Evolutionary conservation across 2,329 filamentous ascomycete genomes (phyloP), one percentile per base, ranked within the genome.

Genomic region (Grosmannia serpens): DNA sequence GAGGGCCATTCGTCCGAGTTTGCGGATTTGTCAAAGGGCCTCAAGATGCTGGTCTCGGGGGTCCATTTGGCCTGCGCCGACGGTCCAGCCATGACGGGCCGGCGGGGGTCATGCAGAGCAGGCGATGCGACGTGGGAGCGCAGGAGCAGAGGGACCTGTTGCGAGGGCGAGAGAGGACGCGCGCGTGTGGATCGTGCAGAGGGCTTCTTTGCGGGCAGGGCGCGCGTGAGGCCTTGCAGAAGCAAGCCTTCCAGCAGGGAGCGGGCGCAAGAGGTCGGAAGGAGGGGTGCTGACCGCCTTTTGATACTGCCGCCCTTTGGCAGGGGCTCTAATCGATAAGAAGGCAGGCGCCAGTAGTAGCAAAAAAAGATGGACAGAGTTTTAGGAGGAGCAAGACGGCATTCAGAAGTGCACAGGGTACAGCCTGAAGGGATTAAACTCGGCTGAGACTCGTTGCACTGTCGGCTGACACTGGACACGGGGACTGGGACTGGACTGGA

Each of bases 1-100:
- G 77, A 77, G 4, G 84, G 81, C 77, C 82, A 87, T 20, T 82
- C 70, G 64, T 82, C 74, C 15, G 72, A 67, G 57, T 75, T 63
- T 11, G 67, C 15, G 11, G 38, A 4, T 9, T 64, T 44, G 71
- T 55, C 57, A 31, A 64, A 62, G 0, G 70, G 67, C 59, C 73
- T 74, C 10, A 78, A 67, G 1, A 77, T 59, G 1, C 3, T 24
- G 7, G 41, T 3, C 54, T 64, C 63, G 24, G 57, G 53, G 20
- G 41, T 22, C 27, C 50, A 53, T 29, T 24, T 24, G 22, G 10
- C 22, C 47, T n/a, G 29, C 29, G 50, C 29, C 29, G 22, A 27
- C 31, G 50, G 29, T 27, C 27, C 24, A 27, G 47, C 50, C 29
- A 53, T 33, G 29, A 4, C 8, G 29, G 29, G 9, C 4, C 3